phyloP scores from a whole-genome alignment of 2,329 filamentous ascomycete species.

The Aspergillus sojae region DNA sequence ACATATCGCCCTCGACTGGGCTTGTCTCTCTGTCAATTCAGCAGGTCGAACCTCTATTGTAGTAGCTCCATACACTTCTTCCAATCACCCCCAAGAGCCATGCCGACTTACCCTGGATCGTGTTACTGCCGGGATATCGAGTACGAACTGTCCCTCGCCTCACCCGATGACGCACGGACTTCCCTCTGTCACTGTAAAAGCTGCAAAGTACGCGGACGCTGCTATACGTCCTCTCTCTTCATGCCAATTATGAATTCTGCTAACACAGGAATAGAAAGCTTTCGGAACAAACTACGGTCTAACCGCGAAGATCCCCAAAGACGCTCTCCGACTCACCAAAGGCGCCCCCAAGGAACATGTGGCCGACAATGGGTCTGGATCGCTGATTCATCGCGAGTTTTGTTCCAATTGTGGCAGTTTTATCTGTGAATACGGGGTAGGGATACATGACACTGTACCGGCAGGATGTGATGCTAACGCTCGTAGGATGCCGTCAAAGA shows the following conservation, averaged over 20 bases:
- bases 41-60: background rate
- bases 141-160: conserved; percentile 50
- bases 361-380: conserved; percentile 55
- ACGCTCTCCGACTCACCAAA: conserved; percentile 44
- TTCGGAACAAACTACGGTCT: conserved; percentile 56
- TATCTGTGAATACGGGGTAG: conserved; percentile 56
- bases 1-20: background rate
- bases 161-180: conserved; percentile 52
- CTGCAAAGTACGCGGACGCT: conserved; percentile 47
- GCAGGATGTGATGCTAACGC: background rate
- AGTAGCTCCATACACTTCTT: background rate
- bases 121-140: conserved; percentile 54
- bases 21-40: background rate
- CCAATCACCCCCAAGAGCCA: conserved; percentile 12
- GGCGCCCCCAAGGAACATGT: conserved; percentile 50
- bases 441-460: conserved; percentile 16
- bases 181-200: conserved; percentile 57
- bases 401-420: conserved; percentile 56
- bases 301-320: conserved; percentile 54
- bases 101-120: conserved; percentile 40
- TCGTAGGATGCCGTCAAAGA: conserved; percentile 34
- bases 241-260: background rate
- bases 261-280: conserved; percentile 45
- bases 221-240: background rate
- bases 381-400: conserved; percentile 54